Conservation (phyloP, 345 rosid genomes). For the Linum usitatissimum region DNA sequence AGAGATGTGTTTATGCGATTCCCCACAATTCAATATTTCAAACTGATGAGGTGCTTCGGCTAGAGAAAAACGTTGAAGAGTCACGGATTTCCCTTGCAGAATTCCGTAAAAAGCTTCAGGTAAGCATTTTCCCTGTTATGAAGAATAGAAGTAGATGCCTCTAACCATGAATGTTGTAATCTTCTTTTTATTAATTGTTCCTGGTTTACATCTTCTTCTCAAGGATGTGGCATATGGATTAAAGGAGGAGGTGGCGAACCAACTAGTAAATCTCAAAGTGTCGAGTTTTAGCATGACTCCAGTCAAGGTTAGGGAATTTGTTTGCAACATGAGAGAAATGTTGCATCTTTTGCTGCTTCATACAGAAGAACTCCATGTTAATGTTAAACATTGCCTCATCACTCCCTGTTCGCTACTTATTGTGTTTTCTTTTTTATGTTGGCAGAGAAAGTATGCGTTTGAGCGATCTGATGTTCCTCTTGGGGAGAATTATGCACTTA, state of each 20-base stretch:
- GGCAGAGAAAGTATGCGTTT: conserved; percentile 81
- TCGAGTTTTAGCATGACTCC: conserved; percentile 75
- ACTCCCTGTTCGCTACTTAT: conserved; percentile 13
- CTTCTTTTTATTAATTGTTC: conserved; percentile 8
- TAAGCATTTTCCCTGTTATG: conserved; percentile 18
- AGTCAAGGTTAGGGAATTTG: conserved; percentile 61
- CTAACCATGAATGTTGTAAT: neutral
- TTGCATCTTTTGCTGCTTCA: neutral
- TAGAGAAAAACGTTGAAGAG: conserved; percentile 64
- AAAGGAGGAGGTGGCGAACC: conserved; percentile 65
- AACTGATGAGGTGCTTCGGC: conserved; percentile 45
- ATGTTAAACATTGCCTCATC: conserved; percentile 10
- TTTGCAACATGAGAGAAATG: conserved; percentile 3
- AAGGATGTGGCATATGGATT: conserved; percentile 61
- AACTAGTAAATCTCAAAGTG: conserved; percentile 56
- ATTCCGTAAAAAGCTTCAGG: conserved; percentile 63
- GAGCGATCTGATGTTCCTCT: conserved; percentile 65
- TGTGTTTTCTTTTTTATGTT: conserved; percentile 16
- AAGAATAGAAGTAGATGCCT: neutral
- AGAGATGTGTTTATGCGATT: conserved; percentile 81
- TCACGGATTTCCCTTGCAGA: conserved; percentile 46
- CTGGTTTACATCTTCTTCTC: conserved; percentile 15
- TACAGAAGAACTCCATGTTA: neutral
- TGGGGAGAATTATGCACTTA: conserved; percentile 77
- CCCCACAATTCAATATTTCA: conserved; percentile 54